phyloP scores from a whole-genome alignment of 176 grass and related monocot genomes.

The Alopecurus myosuroides region DNA sequence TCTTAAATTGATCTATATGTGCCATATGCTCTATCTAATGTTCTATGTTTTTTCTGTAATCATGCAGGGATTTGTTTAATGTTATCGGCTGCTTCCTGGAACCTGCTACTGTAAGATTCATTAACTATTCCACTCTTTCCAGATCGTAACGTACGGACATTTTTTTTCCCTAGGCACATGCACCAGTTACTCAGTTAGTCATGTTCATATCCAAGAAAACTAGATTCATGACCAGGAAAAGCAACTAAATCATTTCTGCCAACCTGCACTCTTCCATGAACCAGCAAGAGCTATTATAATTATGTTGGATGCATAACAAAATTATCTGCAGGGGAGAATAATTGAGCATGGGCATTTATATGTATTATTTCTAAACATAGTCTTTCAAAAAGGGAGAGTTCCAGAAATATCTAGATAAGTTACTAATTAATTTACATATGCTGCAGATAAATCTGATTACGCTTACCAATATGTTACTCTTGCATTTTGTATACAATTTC shows the following conservation, averaged over 20 bases:
- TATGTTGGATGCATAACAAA: not conserved
- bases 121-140: not conserved
- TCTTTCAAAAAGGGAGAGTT: not conserved
- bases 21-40: not conserved
- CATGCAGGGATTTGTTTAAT: constrained; percentile 92
- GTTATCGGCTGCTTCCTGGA: constrained; percentile 83
- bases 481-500: not conserved
- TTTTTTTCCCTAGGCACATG: not conserved
- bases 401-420: not conserved
- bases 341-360: not conserved
- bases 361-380: not conserved
- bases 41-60: constrained; percentile 8
- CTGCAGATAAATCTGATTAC: not conserved
- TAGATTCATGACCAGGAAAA: not conserved
- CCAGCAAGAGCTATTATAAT: not conserved
- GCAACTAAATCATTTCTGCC: constrained; percentile 6
- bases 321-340: not conserved
- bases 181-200: not conserved
- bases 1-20: constrained; percentile 4
- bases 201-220: not conserved
- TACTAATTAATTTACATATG: constrained; percentile 7
- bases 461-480: not conserved
- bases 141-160: not conserved
- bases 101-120: constrained; percentile 78
- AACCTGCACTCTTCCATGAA: not conserved